Evolutionary conservation across 164 flowering plant genomes (phyloP).

Genomic region (Kingdonia uniflora): DNA sequence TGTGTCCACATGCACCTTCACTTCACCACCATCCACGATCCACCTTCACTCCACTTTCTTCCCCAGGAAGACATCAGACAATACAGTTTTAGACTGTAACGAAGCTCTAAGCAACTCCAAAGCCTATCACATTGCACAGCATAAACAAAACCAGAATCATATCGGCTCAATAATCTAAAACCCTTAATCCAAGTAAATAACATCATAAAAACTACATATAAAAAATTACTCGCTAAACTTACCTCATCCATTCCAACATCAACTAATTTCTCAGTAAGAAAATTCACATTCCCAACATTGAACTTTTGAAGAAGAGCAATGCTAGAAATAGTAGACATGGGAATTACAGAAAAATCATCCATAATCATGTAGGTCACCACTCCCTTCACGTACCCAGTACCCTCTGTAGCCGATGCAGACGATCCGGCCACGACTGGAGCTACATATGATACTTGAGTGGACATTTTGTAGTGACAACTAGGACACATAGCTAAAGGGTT

Average conservation of each 20-base stretch:
- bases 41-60: not conserved
- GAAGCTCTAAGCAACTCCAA: slow-evolving; percentile 1
- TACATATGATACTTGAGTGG: not conserved
- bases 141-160: not conserved
- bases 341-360: slow-evolving; percentile 35
- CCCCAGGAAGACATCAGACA: not conserved
- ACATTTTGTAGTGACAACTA: not conserved
- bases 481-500: no score
- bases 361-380: slow-evolving; percentile 32
- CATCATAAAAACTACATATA: no score
- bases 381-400: slow-evolving; percentile 29
- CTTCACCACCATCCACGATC: no score
- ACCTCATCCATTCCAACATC: no score
- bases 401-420: not conserved
- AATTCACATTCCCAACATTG: slow-evolving; percentile 19
- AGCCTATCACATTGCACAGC: not conserved
- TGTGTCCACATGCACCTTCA: no score
- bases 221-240: no score
- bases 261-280: slow-evolving; percentile 15
- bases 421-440: no score
- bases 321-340: slow-evolving; percentile 31
- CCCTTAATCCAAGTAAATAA: no score
- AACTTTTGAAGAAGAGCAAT: slow-evolving; percentile 22
- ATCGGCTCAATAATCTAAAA: no score
- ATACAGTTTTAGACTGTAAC: not conserved